Conservation (phyloP, 768 basidiomycete genomes). For the Neoboletus subvelutipes region DNA sequence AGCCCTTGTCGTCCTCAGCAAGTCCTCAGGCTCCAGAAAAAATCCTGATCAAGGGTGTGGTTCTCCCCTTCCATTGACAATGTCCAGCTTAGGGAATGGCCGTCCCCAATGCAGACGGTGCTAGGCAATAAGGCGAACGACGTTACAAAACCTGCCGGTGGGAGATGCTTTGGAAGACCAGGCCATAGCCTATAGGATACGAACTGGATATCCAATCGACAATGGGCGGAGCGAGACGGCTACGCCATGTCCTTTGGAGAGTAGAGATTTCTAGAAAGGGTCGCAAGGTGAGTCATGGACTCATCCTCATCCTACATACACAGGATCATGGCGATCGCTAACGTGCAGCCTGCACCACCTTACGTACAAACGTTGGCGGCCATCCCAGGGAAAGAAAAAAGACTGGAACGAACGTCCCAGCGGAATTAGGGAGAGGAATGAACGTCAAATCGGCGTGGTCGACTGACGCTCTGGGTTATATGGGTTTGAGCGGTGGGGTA, state of each 20-base stretch:
- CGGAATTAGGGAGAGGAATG: neutral
- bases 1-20: neutral
- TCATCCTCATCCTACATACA: no score
- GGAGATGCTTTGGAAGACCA: neutral
- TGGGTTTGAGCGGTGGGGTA: slow-evolving; percentile 9
- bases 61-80: neutral
- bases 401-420: neutral
- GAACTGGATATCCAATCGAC: neutral
- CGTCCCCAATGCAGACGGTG: neutral
- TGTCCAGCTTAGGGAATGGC: neutral
- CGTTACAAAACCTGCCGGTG: neutral
- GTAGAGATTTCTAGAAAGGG: neutral
- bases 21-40: no score
- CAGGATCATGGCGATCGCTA: neutral
- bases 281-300: neutral
- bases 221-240: neutral
- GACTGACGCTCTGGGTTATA: neutral
- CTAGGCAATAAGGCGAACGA: neutral
- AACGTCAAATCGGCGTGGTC: neutral
- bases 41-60: no score
- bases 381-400: neutral
- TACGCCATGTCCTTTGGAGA: neutral
- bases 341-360: neutral
- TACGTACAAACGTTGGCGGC: neutral
- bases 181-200: neutral